Conservation (phyloP, 2,329 filamentous ascomycete genomes). For the Ampelomyces quisqualis region DNA sequence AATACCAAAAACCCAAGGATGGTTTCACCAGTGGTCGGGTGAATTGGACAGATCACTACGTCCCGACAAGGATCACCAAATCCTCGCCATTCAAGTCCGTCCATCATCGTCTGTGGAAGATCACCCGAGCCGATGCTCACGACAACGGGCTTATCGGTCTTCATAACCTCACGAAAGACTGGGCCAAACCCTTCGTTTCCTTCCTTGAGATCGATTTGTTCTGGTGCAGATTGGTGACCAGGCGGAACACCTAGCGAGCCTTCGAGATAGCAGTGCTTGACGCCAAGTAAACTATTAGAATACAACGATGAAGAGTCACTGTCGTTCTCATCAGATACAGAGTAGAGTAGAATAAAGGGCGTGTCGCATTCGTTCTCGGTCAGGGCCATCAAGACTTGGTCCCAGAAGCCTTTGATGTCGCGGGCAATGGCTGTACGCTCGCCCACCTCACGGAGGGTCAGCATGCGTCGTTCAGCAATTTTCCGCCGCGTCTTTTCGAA, state of each 20-base stretch:
- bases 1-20: conserved; percentile 77
- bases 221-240: conserved; percentile 62
- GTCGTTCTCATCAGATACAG: conserved; percentile 68
- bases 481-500: conserved; percentile 80
- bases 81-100: conserved; percentile 68
- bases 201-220: conserved; percentile 66
- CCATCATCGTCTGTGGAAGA: conserved; percentile 63
- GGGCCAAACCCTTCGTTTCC: conserved; percentile 73
- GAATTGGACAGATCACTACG: conserved; percentile 75
- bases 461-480: conserved; percentile 76
- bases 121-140: conserved; percentile 67
- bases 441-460: conserved; percentile 74
- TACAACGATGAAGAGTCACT: conserved; percentile 72
- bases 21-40: conserved; percentile 71
- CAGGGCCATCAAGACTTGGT: conserved; percentile 66
- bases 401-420: conserved; percentile 73
- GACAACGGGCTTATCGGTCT: conserved; percentile 64
- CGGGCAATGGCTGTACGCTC: conserved; percentile 72
- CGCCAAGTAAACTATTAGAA: conserved; percentile 63
- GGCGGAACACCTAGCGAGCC: conserved; percentile 68
- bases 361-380: conserved; percentile 74
- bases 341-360: conserved; percentile 76
- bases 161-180: conserved; percentile 74
- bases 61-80: conserved; percentile 69
- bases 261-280: conserved; percentile 68